Evolutionary conservation across 176 grass and related monocot genomes (phyloP).

Genomic region (Carex kokanica): DNA sequence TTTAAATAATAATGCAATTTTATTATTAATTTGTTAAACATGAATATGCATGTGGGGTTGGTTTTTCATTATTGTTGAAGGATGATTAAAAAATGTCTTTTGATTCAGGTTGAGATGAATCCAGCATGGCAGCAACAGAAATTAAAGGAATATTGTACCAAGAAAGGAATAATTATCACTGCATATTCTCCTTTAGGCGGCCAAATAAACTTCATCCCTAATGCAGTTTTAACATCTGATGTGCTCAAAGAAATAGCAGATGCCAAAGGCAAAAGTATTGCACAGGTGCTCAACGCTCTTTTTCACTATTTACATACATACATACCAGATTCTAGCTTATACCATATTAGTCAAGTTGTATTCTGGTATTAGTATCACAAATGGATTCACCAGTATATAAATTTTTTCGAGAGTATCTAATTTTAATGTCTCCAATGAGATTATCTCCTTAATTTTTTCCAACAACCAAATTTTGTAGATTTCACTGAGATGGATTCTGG

Average conservation of each 20-base stretch:
- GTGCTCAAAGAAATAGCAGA: slow-evolving; percentile 30
- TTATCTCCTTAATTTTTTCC: too few relatives aligned
- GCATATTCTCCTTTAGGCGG: slow-evolving; percentile 53
- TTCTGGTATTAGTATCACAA: too few relatives aligned
- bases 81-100: neutral
- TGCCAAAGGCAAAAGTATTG: slow-evolving; percentile 39
- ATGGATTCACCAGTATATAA: too few relatives aligned
- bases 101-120: slow-evolving; percentile 51
- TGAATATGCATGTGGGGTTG: too few relatives aligned
- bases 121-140: slow-evolving; percentile 62
- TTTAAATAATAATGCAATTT: neutral
- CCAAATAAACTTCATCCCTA: neutral
- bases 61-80: too few relatives aligned
- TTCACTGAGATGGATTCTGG: slow-evolving; percentile 30
- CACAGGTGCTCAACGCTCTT: slow-evolving; percentile 31
- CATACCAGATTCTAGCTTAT: too few relatives aligned
- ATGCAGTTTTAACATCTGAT: neutral
- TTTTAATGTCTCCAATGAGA: too few relatives aligned
- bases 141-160: slow-evolving; percentile 35
- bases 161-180: slow-evolving; percentile 41
- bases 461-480: too few relatives aligned
- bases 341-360: neutral
- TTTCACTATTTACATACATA: too few relatives aligned
- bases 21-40: too few relatives aligned
- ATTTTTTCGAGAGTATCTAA: too few relatives aligned